Evolutionary conservation across 352 stramenopile species (phyloP), one percentile per base, ranked within the genome.

Genomic region (Aphanomyces invadans): DNA sequence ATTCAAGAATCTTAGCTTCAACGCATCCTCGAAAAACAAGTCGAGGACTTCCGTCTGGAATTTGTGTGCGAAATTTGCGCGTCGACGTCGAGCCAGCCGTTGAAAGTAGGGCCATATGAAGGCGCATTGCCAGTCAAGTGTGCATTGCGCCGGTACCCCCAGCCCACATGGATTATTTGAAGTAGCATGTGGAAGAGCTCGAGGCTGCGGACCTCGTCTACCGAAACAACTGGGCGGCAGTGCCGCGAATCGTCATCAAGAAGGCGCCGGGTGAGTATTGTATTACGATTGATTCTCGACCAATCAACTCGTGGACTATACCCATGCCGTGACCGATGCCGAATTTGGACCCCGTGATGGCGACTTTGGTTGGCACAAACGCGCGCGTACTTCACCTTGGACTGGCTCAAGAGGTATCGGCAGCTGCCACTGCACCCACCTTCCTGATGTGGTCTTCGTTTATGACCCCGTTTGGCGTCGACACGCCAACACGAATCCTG

Each of bases 331-430:
- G 69, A 29, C 59, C 56, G 9, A 75, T 75, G 67, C 68, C 71
- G 17, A 65, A 71, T n/a, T 45, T 69, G 17, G 63, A 71, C 32
- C 67, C 69, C 7, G 36, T 42, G 19, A 65, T 73, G 33, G 61
- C 28, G 2, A 44, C 56, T 4, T 29, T 73, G 25, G 68, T 63
- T 26, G 68, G 61, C 21, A 53, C 59, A 1, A 64, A 69, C 0
- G 53, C n/a, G n/a, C n/a, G n/a, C 65, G 1, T 75, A 66, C 36
- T 71, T 73, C 39, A 62, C 54, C 1, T 59, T 65, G 33, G 71
- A 75, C 36, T 75, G 59, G 70, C 71, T 75, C 17, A 23, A 57
- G 15, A 63, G 68, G 0, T 74, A 75, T 31, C 73, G 72, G 70
- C 67, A 75, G 31, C 25, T 75, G 44, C 62, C 66, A 1, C n/a